Evolutionary conservation across 257 asterid species (phyloP).

Genomic region (Solanum bulbocastanum): DNA sequence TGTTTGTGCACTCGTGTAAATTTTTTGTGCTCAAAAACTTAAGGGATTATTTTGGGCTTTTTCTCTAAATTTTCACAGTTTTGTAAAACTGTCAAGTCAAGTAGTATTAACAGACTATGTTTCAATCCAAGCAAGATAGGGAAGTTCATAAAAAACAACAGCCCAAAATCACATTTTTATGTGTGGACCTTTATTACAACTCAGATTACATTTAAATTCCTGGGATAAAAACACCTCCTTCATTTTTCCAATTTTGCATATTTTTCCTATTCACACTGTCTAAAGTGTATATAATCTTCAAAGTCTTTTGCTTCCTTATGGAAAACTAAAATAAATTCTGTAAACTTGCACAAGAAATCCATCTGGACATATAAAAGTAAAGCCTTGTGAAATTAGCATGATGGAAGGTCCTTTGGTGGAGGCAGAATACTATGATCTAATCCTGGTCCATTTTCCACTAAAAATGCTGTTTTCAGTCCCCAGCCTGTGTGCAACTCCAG

Average conservation of each 20-base stretch:
- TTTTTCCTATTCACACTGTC: background rate
- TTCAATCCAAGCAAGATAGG: background rate
- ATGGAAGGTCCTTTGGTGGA: slow-evolving; percentile 61
- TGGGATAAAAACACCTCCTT: background rate
- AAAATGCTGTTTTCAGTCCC: slow-evolving; percentile 58
- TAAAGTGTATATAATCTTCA: background rate
- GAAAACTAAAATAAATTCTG: background rate
- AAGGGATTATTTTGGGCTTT: background rate
- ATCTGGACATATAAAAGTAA: background rate
- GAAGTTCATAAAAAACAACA: background rate
- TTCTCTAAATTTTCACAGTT: background rate
- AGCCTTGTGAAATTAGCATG: slow-evolving; percentile 19
- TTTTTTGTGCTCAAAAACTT: background rate
- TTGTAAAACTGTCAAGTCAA: background rate
- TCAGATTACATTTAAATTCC: background rate
- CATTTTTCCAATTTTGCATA: background rate
- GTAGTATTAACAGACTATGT: no score
- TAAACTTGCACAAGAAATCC: background rate
- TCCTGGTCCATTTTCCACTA: slow-evolving; percentile 51
- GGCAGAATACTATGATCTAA: slow-evolving; percentile 38
- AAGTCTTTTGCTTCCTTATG: background rate
- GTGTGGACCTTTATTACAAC: background rate
- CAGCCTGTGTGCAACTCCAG: slow-evolving; percentile 64
- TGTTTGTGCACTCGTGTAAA: background rate
- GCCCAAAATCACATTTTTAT: background rate